Evolutionary conservation across 2,329 filamentous ascomycete species (phyloP).

Genomic region (Cordyceps tenuipes): DNA sequence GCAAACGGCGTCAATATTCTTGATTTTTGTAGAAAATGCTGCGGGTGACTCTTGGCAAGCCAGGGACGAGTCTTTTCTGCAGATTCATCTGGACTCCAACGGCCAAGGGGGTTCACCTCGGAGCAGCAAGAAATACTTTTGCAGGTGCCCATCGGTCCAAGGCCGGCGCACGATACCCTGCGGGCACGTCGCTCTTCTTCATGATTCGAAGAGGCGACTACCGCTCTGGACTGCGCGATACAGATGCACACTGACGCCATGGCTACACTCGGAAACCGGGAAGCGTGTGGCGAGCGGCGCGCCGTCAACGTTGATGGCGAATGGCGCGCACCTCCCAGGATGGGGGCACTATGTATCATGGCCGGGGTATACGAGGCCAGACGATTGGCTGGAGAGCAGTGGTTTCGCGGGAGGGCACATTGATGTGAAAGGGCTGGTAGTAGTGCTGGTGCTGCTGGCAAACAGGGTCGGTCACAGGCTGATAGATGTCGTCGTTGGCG

Average conservation of each 20-base stretch:
- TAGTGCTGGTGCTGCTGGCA: background rate
- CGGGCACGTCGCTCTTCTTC: background rate
- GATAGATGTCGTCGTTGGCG: constrained; percentile 1
- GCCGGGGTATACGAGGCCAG: background rate
- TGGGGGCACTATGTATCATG: background rate
- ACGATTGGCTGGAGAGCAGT: background rate
- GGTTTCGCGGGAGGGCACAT: background rate
- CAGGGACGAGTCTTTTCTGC: background rate
- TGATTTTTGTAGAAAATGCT: background rate
- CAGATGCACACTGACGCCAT: constrained; percentile 21
- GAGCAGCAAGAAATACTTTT: constrained; percentile 2
- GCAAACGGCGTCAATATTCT: constrained; percentile 1
- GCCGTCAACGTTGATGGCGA: constrained; percentile 1
- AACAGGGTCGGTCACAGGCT: background rate
- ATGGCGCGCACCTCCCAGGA: background rate
- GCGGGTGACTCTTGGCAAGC: background rate
- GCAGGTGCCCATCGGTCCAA: constrained; percentile 7
- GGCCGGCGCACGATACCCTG: background rate
- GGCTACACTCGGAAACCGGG: constrained; percentile 2
- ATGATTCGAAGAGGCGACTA: constrained; percentile 4
- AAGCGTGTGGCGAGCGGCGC: background rate
- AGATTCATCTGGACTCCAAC: background rate
- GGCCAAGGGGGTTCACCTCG: constrained; percentile 10
- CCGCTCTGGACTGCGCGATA: constrained; percentile 6
- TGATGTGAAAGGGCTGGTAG: background rate